Conservation (phyloP, 1,284 basidiomycete genomes). For the Apiotrichum porosum region DNA sequence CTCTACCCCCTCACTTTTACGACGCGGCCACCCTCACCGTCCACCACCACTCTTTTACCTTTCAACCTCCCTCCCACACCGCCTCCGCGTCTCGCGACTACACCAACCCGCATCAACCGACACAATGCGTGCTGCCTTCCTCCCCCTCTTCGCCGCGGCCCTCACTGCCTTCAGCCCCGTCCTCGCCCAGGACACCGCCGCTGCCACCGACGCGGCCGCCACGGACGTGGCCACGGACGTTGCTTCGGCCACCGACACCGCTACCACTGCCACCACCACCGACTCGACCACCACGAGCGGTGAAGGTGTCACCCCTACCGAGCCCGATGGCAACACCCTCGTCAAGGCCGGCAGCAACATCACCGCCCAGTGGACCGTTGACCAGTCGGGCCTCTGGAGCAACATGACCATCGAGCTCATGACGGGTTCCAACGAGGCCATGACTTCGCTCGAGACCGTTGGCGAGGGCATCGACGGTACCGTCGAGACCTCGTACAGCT, state of each 20-base stretch:
- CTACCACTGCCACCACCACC: background rate
- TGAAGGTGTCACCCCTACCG: constrained; percentile 30
- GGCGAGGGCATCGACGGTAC: constrained; percentile 39
- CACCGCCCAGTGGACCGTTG: constrained; percentile 41
- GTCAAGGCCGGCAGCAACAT: constrained; percentile 38
- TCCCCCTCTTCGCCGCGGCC: constrained; percentile 2
- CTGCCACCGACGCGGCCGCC: background rate
- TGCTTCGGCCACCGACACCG: background rate
- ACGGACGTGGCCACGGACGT: background rate
- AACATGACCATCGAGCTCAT: constrained; percentile 45
- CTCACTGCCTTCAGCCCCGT: constrained; percentile 6
- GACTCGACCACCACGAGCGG: background rate
- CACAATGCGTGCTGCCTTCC: constrained; percentile 2
- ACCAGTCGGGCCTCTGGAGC: constrained; percentile 47
- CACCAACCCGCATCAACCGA: background rate
- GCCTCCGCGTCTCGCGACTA: background rate
- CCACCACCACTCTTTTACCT: background rate
- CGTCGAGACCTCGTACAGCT: constrained; percentile 25
- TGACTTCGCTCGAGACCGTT: constrained; percentile 24
- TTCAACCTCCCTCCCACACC: background rate
- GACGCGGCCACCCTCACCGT: too few species aligned
- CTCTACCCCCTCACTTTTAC: background rate
- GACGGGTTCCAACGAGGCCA: constrained; percentile 42
- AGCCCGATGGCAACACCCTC: constrained; percentile 38
- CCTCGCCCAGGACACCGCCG: constrained; percentile 7